Conservation (phyloP, 805 yeast species). For the Nakazawaea pomicola region DNA sequence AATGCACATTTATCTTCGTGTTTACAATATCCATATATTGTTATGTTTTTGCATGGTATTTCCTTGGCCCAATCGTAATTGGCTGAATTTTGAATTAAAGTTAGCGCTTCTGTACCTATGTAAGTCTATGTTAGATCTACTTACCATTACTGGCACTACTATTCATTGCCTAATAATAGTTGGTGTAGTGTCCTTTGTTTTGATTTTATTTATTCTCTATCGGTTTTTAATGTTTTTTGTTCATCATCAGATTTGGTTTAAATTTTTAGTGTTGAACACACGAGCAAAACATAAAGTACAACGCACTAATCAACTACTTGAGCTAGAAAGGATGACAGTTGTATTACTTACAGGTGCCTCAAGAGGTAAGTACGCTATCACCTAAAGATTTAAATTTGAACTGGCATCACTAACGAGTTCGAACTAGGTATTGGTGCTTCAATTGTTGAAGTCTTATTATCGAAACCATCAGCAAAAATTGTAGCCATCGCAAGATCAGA, state of each 20-base stretch:
- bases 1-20: slow-evolving; percentile 82
- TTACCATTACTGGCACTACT: no score
- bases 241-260: not conserved
- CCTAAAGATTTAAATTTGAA: no score
- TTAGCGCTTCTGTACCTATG: not conserved
- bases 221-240: slow-evolving; percentile 10
- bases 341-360: slow-evolving; percentile 61
- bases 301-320: not conserved
- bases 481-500: slow-evolving; percentile 72
- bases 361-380: slow-evolving; percentile 35
- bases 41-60: slow-evolving; percentile 77
- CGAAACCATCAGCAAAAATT: slow-evolving; percentile 34
- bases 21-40: slow-evolving; percentile 84
- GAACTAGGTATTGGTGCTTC: slow-evolving; percentile 79
- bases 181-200: slow-evolving; percentile 14
- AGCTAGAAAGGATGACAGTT: slow-evolving; percentile 22
- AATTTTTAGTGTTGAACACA: no score
- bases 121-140: no score
- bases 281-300: no score
- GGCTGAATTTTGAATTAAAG: not conserved
- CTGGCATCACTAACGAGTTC: no score
- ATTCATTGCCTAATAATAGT: no score
- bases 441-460: slow-evolving; percentile 50
- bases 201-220: not conserved
- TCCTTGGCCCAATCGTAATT: slow-evolving; percentile 60